These are phyloP conservation scores for Solanum hybrid DNA, from an alignment of 305 asterid species.

Conservation along the genomic window DNA sequence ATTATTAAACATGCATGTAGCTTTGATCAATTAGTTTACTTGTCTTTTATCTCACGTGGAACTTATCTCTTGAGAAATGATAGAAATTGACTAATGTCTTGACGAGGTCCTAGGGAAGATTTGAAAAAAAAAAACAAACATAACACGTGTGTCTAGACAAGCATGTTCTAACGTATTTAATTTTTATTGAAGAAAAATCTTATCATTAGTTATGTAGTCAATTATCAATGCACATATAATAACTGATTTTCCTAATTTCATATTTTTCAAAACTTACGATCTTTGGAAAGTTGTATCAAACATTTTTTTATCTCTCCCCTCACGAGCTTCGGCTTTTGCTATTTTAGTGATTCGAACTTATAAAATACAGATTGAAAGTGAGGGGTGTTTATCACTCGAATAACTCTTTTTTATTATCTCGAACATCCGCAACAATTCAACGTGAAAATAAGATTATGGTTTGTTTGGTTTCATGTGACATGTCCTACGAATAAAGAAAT, in stretches of 20 bases:
- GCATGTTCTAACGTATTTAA: not conserved
- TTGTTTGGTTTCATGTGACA: not conserved
- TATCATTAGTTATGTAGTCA: not conserved
- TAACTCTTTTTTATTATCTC: no score
- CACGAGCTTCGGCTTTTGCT: no score
- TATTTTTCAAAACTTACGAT: not conserved
- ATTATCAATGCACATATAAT: not conserved
- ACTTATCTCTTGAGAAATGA: not conserved
- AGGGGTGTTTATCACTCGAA: fast-evolving
- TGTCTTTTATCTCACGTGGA: not conserved
- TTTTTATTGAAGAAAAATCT: not conserved
- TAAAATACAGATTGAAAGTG: fast-evolving
- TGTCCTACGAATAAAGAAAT: not conserved
- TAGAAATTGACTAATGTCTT: not conserved
- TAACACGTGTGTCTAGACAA: not conserved
- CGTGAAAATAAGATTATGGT: not conserved
- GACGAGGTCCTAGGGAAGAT: not conserved
- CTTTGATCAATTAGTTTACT: not conserved
- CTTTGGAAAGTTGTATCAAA: not conserved
- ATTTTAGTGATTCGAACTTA: no score
- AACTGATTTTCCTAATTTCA: not conserved
- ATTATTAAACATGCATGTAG: not conserved
- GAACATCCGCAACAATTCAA: not conserved
- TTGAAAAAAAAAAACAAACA: not conserved
- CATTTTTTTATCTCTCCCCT: not conserved